Evolutionary conservation across 2,329 filamentous ascomycete species (phyloP).

Genomic region (Fusarium fracticaudum): DNA sequence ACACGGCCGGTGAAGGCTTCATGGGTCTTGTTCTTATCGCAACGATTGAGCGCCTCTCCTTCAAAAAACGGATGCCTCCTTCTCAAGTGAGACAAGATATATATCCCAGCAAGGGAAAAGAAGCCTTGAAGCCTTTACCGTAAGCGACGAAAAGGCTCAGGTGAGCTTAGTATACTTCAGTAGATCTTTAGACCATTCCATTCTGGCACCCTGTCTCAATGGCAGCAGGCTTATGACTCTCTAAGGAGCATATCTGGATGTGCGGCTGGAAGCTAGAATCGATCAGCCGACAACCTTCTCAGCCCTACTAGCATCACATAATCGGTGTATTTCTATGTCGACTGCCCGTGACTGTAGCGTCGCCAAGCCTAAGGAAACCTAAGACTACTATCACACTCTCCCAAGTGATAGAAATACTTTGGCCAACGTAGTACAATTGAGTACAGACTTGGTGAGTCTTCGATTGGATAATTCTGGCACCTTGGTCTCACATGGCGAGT

Average conservation of each 20-base stretch:
- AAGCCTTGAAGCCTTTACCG: no score
- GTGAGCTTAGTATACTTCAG: background rate
- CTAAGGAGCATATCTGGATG: accelerated
- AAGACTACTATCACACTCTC: background rate
- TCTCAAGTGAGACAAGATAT: background rate
- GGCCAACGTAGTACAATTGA: background rate
- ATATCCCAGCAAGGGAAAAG: no score
- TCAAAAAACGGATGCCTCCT: background rate
- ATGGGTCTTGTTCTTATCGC: accelerated
- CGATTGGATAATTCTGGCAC: background rate
- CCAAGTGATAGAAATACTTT: background rate
- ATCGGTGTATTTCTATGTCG: no score
- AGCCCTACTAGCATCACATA: background rate
- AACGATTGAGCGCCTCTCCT: no score
- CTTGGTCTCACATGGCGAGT: accelerated
- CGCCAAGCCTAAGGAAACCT: no score
- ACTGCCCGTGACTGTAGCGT: background rate
- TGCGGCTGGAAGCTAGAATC: background rate
- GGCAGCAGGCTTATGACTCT: accelerated
- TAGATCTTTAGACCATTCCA: background rate
- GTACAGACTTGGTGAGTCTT: accelerated
- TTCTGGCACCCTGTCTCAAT: background rate
- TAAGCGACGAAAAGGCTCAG: background rate
- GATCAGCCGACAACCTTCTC: no score
- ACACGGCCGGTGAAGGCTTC: background rate